A percentile compares a stretch with the other conserved stretches of the same genome.
Evolutionary conservation across 306 rosid genomes (phyloP).

Genomic region (Hylodesmum podocarpum): DNA sequence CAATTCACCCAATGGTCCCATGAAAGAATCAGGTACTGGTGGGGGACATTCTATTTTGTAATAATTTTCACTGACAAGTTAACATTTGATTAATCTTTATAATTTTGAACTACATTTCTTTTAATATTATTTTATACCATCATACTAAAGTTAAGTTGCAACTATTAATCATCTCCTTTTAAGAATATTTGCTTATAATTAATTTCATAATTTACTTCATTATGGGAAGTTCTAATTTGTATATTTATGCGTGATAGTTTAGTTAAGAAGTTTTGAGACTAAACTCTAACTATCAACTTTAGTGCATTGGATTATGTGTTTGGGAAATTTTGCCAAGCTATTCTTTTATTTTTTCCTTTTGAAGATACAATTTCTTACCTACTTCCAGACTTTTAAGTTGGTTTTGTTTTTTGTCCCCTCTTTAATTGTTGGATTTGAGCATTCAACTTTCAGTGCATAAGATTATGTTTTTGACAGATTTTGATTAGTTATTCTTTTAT

Average conservation of each 20-base stretch:
- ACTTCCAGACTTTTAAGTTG: not conserved
- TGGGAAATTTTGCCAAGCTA: not conserved
- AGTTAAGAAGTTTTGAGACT: not conserved
- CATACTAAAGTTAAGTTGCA: constrained; percentile 1
- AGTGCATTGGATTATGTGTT: not conserved
- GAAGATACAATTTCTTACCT: not conserved
- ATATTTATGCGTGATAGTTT: not conserved
- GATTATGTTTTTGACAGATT: not conserved
- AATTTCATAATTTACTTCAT: not conserved
- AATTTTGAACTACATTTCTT: constrained; percentile 13
- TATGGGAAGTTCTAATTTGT: not conserved
- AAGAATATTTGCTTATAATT: not conserved
- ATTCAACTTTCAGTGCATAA: not conserved
- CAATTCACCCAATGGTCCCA: constrained; percentile 71
- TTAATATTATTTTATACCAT: not conserved
- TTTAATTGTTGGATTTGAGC: constrained; percentile 1
- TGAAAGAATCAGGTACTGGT: constrained; percentile 62
- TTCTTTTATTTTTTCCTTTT: not conserved
- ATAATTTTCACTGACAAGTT: not conserved
- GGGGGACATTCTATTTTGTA: not conserved
- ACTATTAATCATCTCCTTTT: not conserved
- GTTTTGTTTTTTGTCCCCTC: not conserved
- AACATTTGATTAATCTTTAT: not conserved
- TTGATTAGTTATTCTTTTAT: not conserved
- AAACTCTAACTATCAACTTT: not conserved